Conservation (phyloP, 2,329 filamentous ascomycete species). For the Simplicillium aogashimaense region DNA sequence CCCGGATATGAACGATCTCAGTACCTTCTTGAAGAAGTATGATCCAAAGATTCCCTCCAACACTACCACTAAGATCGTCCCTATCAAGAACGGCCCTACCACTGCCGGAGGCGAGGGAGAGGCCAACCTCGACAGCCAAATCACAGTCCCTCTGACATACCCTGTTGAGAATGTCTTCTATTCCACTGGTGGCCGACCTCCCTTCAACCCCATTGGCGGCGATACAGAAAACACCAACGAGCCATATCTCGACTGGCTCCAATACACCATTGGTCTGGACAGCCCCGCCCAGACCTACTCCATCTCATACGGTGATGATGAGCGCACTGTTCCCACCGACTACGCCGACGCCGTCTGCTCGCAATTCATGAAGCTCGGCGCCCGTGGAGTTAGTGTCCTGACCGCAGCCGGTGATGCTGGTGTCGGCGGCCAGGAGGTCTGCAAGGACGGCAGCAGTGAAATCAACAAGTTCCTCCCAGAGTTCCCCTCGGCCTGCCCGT, state of each 20-base stretch:
- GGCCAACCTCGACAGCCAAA: constrained; percentile 5
- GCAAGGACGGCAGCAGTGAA: not conserved
- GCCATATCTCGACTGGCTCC: constrained; percentile 7
- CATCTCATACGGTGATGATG: constrained; percentile 5
- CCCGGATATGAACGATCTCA: constrained; percentile 1
- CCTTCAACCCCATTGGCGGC: not conserved
- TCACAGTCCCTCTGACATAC: constrained; percentile 4
- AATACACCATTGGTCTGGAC: constrained; percentile 3
- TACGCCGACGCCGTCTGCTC: constrained; percentile 4
- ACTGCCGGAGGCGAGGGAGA: constrained; percentile 2
- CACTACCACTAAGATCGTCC: not conserved
- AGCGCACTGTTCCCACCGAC: constrained; percentile 2
- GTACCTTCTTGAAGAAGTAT: constrained; percentile 3
- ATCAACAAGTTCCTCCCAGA: not conserved
- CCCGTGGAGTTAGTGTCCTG: constrained; percentile 4
- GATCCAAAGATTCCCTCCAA: constrained; percentile 2
- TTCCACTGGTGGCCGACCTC: constrained; percentile 3
- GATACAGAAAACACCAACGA: constrained; percentile 1
- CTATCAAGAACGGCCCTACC: constrained; percentile 2
- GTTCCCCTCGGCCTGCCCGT: constrained; percentile 6
- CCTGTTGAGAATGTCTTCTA: constrained; percentile 4
- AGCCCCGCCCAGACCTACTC: constrained; percentile 5
- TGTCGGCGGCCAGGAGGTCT: constrained; percentile 1
- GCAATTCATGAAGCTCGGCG: constrained; percentile 6
- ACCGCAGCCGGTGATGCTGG: constrained; percentile 3